Evolutionary conservation across 208 protist species (phyloP), one percentile per base, ranked within the genome.

Genomic region (Crithidia thermophila): DNA sequence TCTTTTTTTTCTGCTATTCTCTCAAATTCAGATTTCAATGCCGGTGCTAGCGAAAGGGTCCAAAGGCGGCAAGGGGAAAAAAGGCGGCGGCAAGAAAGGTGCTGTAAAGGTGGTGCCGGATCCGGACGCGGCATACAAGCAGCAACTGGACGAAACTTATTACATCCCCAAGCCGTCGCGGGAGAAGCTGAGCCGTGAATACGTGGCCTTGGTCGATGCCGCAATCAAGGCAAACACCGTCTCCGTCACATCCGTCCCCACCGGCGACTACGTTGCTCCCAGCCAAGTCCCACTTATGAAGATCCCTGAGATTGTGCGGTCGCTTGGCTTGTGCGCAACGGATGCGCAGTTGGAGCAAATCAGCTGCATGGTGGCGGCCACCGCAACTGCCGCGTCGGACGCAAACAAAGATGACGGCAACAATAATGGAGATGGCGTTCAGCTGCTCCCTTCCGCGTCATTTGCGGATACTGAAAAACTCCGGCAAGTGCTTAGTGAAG

Each of bases 241-340:
- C 5, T 62, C 57, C 0, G 47, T 45, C 31, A 31, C 20, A 28
- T 25, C 45, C n/a, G 9, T 23, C 31, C 25, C 36, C 18, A 7
- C 47, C 9, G 28, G 11, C 16, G 68, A 62, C 25, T 21, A 1
- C 11, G 18, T 20, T 9, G 28, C n/a, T 14, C n/a, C 34, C 1
- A 39, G 23, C 18, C 55, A 56, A 7, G 62, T 82, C 59, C 52
- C 46, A 20, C 49, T 82, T 33, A 39, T 56, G n/a, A 77, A 79
- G 34, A 37, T 91, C 1, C 85, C 78, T 1, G 37, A 67, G 31
- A 82, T 92, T 47, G 49, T 85, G 3, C 80, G 81, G n/a, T 55
- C 72, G 21, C 46, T 89, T 13, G 81, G 76, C 7, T 57, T 92
- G 13, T 79, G 72, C 36, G 73, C 75, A 21, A 85, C 77, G 20